Conservation (phyloP, 1,139 yeast genomes). For the Pichia sp. region DNA sequence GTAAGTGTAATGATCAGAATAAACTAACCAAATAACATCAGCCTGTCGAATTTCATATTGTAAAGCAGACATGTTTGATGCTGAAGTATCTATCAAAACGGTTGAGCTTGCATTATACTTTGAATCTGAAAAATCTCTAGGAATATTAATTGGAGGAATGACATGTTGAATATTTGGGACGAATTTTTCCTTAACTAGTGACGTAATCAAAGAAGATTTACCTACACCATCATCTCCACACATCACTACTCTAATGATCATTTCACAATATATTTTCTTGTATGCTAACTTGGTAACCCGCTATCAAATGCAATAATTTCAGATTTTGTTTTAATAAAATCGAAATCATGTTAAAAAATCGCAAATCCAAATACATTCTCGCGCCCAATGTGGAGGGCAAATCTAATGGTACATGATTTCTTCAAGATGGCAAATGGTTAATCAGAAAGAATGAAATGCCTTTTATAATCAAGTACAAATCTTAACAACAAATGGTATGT, state of each 20-base stretch:
- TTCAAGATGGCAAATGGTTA: not conserved
- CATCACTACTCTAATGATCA: constrained; percentile 73
- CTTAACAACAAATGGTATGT: not conserved
- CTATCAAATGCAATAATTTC: no score
- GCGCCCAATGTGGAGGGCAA: not conserved
- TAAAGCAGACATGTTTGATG: constrained; percentile 54
- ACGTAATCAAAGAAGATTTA: constrained; percentile 67
- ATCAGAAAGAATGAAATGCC: not conserved
- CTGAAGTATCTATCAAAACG: constrained; percentile 69
- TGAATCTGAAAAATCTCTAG: constrained; percentile 53
- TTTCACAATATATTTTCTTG: no score
- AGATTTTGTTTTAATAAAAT: no score
- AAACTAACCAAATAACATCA: constrained; percentile 88
- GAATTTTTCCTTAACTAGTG: constrained; percentile 73
- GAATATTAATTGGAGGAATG: constrained; percentile 77
- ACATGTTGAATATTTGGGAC: constrained; percentile 70
- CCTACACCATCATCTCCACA: constrained; percentile 98
- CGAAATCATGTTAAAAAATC: not conserved
- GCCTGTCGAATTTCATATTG: constrained; percentile 77
- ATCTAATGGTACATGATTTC: not conserved
- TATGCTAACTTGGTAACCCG: no score
- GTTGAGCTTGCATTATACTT: constrained; percentile 62
- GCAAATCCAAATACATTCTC: not conserved
- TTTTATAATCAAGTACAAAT: not conserved
- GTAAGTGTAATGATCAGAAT: constrained; percentile 88